Percentiles rank a stretch among this genome's conserved stretches.
Evolutionary conservation across 768 basidiomycete genomes (phyloP).

Genomic region (Clavaria fumosa): DNA sequence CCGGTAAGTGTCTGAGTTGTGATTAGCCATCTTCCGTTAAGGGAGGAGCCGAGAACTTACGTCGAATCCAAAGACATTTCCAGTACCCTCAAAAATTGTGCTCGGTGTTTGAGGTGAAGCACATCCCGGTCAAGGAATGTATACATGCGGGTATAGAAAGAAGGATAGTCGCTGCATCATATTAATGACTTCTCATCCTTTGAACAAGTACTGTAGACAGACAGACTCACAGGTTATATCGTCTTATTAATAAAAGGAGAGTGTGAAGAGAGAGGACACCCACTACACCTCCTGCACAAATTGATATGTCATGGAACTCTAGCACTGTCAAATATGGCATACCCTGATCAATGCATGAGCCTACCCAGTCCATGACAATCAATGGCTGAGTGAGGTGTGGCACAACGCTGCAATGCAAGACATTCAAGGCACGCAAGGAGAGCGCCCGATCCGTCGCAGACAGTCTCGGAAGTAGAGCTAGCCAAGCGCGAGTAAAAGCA

Average conservation of each 20-base stretch:
- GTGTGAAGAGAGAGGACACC: constrained; percentile 87
- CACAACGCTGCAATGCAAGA: constrained; percentile 73
- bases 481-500: constrained; percentile 73
- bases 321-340: constrained; percentile 11
- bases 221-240: constrained; percentile 74
- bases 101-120: constrained; percentile 82
- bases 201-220: no score
- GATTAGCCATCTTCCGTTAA: constrained; percentile 1
- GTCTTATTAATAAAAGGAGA: constrained; percentile 77
- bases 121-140: constrained; percentile 77
- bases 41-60: constrained; percentile 29
- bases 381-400: constrained; percentile 70
- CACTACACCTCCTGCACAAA: constrained; percentile 50
- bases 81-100: constrained; percentile 85
- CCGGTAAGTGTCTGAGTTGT: constrained; percentile 55
- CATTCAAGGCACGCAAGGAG: constrained; percentile 45
- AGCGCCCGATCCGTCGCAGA: constrained; percentile 29
- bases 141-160: constrained; percentile 87
- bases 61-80: constrained; percentile 88
- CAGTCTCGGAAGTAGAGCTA: constrained; percentile 49
- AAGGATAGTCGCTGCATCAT: constrained; percentile 81
- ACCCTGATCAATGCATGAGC: constrained; percentile 73
- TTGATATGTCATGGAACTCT: constrained; percentile 3
- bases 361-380: constrained; percentile 86
- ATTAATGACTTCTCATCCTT: no score